Evolutionary conservation across 1,284 basidiomycete species (phyloP).

Genomic region (Ustilago hordei): DNA sequence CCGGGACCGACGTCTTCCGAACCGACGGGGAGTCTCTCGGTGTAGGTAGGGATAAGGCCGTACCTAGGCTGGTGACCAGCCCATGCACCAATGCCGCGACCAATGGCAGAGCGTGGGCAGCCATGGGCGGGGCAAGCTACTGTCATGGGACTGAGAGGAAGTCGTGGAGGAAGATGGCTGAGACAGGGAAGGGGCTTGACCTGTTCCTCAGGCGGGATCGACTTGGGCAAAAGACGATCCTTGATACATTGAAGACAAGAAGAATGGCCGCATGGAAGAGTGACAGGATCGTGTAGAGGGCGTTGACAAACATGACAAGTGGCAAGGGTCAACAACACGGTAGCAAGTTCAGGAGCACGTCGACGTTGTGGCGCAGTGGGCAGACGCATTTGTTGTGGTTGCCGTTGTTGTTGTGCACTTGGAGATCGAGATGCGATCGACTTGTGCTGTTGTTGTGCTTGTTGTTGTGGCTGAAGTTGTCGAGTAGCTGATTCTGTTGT

Average conservation of each 20-base stretch:
- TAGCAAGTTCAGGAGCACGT: conserved; percentile 46
- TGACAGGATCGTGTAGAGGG: conserved; percentile 55
- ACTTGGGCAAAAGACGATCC: conserved; percentile 19
- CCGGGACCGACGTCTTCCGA: conserved; percentile 46
- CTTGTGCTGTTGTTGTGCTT: background rate
- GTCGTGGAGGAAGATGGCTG: conserved; percentile 54
- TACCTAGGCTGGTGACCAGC: conserved; percentile 54
- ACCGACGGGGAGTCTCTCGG: conserved; percentile 34
- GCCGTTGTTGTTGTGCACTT: conserved; percentile 5
- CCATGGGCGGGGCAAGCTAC: conserved; percentile 55
- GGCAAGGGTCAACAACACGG: conserved; percentile 41
- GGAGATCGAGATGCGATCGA: background rate
- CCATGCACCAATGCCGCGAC: conserved; percentile 61
- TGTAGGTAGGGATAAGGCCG: conserved; percentile 47
- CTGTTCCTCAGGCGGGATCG: conserved; percentile 34
- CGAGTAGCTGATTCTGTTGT: background rate
- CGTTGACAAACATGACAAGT: conserved; percentile 50
- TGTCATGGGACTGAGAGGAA: conserved; percentile 57
- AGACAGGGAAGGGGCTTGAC: conserved; percentile 36
- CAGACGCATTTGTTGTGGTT: conserved; percentile 18
- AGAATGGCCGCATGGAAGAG: conserved; percentile 62
- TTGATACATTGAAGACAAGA: conserved; percentile 60
- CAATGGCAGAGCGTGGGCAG: conserved; percentile 60
- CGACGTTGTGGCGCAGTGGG: conserved; percentile 45
- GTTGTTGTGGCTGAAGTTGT: conserved; percentile 10